Evolutionary conservation across 1,139 yeast species (phyloP).

Genomic region (Starmera stellimalicola): DNA sequence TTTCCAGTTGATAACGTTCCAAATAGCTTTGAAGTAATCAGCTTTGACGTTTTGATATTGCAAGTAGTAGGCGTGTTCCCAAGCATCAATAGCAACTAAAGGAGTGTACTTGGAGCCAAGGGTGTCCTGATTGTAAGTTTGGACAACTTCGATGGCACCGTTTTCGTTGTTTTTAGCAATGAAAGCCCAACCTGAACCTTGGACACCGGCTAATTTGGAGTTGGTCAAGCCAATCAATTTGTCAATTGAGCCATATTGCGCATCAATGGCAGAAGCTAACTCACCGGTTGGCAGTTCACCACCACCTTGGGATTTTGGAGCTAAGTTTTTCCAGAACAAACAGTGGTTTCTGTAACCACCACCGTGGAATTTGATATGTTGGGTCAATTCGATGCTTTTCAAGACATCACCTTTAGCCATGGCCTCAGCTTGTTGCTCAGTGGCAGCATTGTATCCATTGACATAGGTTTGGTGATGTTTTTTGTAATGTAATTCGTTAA

Average conservation of each 20-base stretch:
- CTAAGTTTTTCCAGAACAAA: constrained; percentile 85
- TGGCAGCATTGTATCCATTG: constrained; percentile 75
- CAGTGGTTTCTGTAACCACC: constrained; percentile 90
- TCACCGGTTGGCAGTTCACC: constrained; percentile 67
- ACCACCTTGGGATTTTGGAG: constrained; percentile 77
- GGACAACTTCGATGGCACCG: constrained; percentile 75
- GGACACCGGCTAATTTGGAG: constrained; percentile 79
- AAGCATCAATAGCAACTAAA: constrained; percentile 89
- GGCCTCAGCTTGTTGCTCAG: constrained; percentile 73
- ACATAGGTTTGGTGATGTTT: constrained; percentile 96
- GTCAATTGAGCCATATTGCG: constrained; percentile 73
- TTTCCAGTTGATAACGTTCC: constrained; percentile 96
- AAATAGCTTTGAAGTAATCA: constrained; percentile 91
- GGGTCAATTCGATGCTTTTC: constrained; percentile 64
- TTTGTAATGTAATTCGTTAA: constrained; percentile 82
- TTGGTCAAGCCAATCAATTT: constrained; percentile 61
- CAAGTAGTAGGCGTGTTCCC: constrained; percentile 98
- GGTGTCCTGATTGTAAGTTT: constrained; percentile 87
- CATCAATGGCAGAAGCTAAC: constrained; percentile 52
- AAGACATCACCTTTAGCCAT: constrained; percentile 53
- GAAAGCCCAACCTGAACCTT: constrained; percentile 98
- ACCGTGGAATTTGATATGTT: constrained; percentile 84
- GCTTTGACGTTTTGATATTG: constrained; percentile 93
- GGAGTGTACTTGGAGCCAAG: constrained; percentile 69
- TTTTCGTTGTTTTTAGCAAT: constrained; percentile 80